Evolutionary conservation across 1,139 yeast species (phyloP).

Genomic region (Magnusiomyces sp.): DNA sequence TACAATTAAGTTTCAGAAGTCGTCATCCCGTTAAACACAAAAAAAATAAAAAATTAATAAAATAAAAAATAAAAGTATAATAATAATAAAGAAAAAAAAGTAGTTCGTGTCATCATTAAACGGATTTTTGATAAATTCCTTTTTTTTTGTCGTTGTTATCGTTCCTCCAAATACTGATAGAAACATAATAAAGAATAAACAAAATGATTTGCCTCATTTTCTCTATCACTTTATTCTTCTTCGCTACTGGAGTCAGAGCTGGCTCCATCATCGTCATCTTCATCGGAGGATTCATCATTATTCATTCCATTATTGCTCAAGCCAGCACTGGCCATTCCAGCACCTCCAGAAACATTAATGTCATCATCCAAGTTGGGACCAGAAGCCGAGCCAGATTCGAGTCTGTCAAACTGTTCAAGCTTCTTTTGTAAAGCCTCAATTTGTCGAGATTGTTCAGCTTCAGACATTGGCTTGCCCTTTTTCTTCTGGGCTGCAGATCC

Average conservation of each 20-base stretch:
- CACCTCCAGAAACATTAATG: constrained; percentile 35
- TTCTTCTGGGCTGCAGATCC: constrained; percentile 61
- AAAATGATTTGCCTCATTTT: neutral
- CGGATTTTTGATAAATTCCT: neutral
- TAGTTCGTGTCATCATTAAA: constrained; percentile 3
- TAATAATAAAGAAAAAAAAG: neutral
- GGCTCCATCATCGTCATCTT: constrained; percentile 10
- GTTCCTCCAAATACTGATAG: neutral
- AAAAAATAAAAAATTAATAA: neutral
- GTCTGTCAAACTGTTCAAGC: constrained; percentile 63
- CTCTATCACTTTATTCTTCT: constrained; percentile 5
- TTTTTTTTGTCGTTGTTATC: neutral
- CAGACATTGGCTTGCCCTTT: constrained; percentile 48
- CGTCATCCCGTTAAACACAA: neutral
- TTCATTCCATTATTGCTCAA: constrained; percentile 2
- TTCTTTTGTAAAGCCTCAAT: constrained; percentile 79
- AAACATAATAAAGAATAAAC: neutral
- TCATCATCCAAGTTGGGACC: constrained; percentile 4
- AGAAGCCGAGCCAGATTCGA: constrained; percentile 19
- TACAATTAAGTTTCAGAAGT: too few relatives aligned
- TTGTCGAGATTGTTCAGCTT: constrained; percentile 67
- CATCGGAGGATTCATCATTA: constrained; percentile 6
- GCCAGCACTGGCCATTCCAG: constrained; percentile 43
- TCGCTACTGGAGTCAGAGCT: constrained; percentile 11
- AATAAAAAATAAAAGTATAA: neutral